Conservation (phyloP, 176 grass and related monocot species). For the Lolium multiflorum region DNA sequence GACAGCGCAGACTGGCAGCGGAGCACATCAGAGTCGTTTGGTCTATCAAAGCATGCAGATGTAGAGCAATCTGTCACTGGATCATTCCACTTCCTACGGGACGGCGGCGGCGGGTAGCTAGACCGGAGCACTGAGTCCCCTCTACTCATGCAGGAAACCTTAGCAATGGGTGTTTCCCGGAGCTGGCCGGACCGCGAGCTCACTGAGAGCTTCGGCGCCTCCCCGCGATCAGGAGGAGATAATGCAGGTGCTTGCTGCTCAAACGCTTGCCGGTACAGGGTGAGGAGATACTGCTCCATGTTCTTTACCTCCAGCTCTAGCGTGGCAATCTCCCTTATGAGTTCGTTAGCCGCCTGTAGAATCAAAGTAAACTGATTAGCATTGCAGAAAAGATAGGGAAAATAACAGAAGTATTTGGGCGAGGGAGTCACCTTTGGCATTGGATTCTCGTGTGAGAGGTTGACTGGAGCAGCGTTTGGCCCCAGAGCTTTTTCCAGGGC, state of each 20-base stretch:
- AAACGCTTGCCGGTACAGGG: slow-evolving; percentile 89
- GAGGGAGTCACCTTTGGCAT: slow-evolving; percentile 73
- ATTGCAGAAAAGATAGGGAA: slow-evolving; percentile 1
- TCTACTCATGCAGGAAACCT: slow-evolving; percentile 39
- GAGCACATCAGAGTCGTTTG: slow-evolving; percentile 41
- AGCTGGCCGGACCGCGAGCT: slow-evolving; percentile 33
- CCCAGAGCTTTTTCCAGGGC: slow-evolving; percentile 82
- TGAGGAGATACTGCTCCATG: slow-evolving; percentile 95
- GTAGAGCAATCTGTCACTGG: slow-evolving; percentile 49
- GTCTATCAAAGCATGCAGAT: slow-evolving; percentile 42
- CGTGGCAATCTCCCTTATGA: slow-evolving; percentile 91
- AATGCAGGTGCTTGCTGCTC: slow-evolving; percentile 68
- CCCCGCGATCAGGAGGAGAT: slow-evolving; percentile 46
- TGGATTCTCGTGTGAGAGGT: slow-evolving; percentile 63
- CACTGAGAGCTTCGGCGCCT: slow-evolving; percentile 24
- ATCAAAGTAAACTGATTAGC: background rate
- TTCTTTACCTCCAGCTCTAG: slow-evolving; percentile 94
- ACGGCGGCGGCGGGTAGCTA: slow-evolving; percentile 27
- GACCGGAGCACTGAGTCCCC: slow-evolving; percentile 33
- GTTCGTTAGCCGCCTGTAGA: slow-evolving; percentile 79
- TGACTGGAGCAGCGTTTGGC: slow-evolving; percentile 55
- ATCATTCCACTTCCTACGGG: slow-evolving; percentile 46
- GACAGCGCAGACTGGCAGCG: slow-evolving; percentile 68
- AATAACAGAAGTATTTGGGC: slow-evolving; percentile 2
- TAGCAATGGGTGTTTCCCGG: slow-evolving; percentile 30